These are phyloP conservation scores for Microglena sp. DNA, from an alignment of 139 green algal genomes.

Conservation along the genomic window DNA sequence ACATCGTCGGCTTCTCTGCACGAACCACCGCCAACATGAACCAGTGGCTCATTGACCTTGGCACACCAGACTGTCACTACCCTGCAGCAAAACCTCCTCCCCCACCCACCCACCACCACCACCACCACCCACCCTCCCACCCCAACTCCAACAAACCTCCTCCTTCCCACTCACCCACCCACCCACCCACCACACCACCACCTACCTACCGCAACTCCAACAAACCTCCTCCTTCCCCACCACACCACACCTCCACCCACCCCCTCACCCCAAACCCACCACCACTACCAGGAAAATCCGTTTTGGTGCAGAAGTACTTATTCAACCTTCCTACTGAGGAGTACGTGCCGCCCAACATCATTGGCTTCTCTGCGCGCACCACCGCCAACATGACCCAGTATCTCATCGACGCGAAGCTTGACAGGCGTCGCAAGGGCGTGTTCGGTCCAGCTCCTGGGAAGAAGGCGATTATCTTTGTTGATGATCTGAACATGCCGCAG, in stretches of 20 bases:
- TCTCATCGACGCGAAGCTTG: slow-evolving; percentile 52
- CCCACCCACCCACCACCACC: too few species aligned
- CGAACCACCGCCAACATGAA: slow-evolving; percentile 54
- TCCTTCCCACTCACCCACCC: too few species aligned
- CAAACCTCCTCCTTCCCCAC: too few species aligned
- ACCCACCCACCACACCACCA: too few species aligned
- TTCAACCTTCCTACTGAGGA: slow-evolving; percentile 31
- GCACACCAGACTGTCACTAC: too few species aligned
- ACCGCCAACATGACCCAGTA: slow-evolving; percentile 52
- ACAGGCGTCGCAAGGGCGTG: slow-evolving; percentile 55
- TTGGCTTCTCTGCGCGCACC: slow-evolving; percentile 60
- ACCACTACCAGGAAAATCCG: slow-evolving; percentile 41
- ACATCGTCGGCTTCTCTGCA: slow-evolving; percentile 57
- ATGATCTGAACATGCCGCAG: slow-evolving; percentile 77
- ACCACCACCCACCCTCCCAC: too few species aligned
- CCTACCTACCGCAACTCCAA: too few species aligned
- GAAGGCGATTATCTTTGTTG: slow-evolving; percentile 56
- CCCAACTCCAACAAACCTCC: too few species aligned
- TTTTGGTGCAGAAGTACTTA: slow-evolving; percentile 53
- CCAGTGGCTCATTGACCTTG: slow-evolving; percentile 46
- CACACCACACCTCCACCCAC: too few species aligned
- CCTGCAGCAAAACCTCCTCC: too few species aligned
- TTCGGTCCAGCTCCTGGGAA: slow-evolving; percentile 55
- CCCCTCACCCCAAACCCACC: slow-evolving; percentile 31
- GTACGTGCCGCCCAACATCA: slow-evolving; percentile 48